phyloP scores from a whole-genome alignment of 225 moss, liverwort and hornwort species.

The Ulota crispa region DNA sequence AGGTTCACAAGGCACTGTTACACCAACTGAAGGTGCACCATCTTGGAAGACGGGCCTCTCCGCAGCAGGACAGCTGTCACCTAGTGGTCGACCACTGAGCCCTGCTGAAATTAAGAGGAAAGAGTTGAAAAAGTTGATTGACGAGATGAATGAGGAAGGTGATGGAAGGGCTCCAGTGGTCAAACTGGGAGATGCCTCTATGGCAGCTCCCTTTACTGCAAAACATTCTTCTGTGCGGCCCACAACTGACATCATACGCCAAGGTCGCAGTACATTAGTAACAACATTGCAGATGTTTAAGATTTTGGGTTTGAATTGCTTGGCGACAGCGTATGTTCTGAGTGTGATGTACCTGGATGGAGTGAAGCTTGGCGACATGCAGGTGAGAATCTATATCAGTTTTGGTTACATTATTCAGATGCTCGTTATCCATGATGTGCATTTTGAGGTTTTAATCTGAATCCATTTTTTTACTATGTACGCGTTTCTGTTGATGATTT shows the following conservation, averaged over 20 bases:
- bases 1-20: conserved; percentile 61
- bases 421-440: neutral
- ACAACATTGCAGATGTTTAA: conserved; percentile 99
- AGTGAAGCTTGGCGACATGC: conserved; percentile 98
- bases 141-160: conserved; percentile 80
- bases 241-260: conserved; percentile 87
- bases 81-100: conserved; percentile 63
- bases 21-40: conserved; percentile 40
- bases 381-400: conserved; percentile 32
- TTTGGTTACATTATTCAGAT: conserved; percentile 5
- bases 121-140: conserved; percentile 75
- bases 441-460: neutral
- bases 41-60: conserved; percentile 57
- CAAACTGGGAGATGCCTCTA: conserved; percentile 96
- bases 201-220: conserved; percentile 99
- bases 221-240: conserved; percentile 97
- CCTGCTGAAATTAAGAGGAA: conserved; percentile 78
- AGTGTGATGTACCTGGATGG: conserved; percentile 99
- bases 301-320: conserved; percentile 96
- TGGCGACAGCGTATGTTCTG: conserved; percentile 92
- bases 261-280: conserved; percentile 93
- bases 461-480: neutral
- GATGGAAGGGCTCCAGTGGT: conserved; percentile 85
- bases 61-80: conserved; percentile 41
- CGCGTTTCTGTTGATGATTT: neutral